Conservation (phyloP, 192 early-diverging fungal genomes). For the Podochytrium sp. region DNA sequence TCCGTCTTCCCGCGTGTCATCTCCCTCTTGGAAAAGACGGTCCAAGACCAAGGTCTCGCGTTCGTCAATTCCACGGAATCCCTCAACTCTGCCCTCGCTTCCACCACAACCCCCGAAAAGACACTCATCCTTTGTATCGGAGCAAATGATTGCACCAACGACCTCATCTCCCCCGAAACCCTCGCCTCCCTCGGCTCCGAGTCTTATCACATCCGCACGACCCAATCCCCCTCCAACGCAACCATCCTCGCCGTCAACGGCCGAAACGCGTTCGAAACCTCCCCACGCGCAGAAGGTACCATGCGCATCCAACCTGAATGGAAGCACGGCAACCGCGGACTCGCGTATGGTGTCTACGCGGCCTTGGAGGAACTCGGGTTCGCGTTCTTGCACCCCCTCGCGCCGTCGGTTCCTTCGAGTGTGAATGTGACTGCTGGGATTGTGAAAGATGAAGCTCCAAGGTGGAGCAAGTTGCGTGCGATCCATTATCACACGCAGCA, state of each 20-base stretch:
- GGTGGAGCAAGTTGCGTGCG: conserved; percentile 31
- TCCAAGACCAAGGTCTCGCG: background rate
- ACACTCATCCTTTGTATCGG: conserved; percentile 26
- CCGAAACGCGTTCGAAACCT: background rate
- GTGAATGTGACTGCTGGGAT: background rate
- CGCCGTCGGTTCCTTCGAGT: conserved; percentile 24
- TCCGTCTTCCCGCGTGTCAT: conserved; percentile 19
- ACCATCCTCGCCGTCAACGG: conserved; percentile 21
- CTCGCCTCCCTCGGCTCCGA: conserved; percentile 6
- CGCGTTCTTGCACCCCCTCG: conserved; percentile 34
- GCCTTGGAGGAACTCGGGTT: conserved; percentile 34
- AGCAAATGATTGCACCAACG: conserved; percentile 8
- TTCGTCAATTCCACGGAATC: background rate
- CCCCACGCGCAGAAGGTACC: background rate
- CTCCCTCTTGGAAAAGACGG: background rate
- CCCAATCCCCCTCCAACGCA: background rate
- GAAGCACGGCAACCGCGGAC: conserved; percentile 32
- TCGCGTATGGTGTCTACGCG: conserved; percentile 33
- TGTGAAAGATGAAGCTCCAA: conserved; percentile 3
- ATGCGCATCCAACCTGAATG: conserved; percentile 10
- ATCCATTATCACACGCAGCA: conserved; percentile 42
- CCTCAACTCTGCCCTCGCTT: background rate
- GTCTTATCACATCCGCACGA: conserved; percentile 5
- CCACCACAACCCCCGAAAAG: background rate
- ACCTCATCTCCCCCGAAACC: background rate